Conservation (phyloP, 2,329 filamentous ascomycete species). For the Alternaria brassicae region DNA sequence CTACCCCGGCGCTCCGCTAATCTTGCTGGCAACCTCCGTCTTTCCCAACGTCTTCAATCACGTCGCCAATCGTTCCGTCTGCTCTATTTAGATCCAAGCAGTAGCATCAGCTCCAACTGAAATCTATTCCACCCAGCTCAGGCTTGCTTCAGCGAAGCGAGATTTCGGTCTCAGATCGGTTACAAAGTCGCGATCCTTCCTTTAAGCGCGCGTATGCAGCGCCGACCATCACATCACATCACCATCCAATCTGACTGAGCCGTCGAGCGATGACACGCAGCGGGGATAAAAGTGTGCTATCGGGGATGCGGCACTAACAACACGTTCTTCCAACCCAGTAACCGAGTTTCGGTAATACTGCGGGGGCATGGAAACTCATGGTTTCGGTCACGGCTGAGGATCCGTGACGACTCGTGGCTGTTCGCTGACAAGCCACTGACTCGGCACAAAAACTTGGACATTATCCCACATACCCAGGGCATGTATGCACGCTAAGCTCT, state of each 20-base stretch:
- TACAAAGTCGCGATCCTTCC: slow-evolving; percentile 1
- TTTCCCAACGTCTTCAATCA: slow-evolving; percentile 3
- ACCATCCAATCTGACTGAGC: background rate
- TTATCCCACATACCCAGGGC: background rate
- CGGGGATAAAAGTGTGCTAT: background rate
- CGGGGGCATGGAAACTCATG: background rate
- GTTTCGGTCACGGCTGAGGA: background rate
- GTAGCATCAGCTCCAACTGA: background rate
- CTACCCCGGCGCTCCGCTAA: background rate
- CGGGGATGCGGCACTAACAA: background rate
- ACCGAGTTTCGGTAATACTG: background rate
- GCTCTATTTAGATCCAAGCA: background rate
- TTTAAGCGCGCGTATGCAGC: slow-evolving; percentile 12
- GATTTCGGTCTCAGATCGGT: background rate
- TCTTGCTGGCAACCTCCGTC: background rate
- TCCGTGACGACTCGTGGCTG: background rate
- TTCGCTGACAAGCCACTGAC: background rate
- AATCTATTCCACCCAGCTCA: slow-evolving; percentile 2
- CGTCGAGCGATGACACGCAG: background rate
- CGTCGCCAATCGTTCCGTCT: slow-evolving; percentile 9
- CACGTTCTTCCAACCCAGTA: background rate
- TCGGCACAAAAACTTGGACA: background rate
- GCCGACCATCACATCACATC: slow-evolving; percentile 1
- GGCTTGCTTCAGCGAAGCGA: slow-evolving; percentile 11
- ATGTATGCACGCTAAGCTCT: background rate